Evolutionary conservation across 2,329 filamentous ascomycete genomes (phyloP).

Genomic region (Rhynchosporium secalis): DNA sequence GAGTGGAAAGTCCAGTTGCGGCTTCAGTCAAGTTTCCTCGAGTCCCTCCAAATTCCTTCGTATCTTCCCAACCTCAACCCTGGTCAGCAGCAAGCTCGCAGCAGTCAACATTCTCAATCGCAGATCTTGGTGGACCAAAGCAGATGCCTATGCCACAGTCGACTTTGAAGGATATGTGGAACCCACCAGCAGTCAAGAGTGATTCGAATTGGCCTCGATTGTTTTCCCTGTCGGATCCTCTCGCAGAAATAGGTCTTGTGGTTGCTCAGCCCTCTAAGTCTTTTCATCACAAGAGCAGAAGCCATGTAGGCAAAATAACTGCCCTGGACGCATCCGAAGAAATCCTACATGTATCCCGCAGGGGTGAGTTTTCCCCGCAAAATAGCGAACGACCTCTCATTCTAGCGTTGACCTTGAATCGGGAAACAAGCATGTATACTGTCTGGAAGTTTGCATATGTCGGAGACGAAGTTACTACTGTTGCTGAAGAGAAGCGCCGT

Average conservation of each 20-base stretch:
- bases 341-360: constrained; percentile 76
- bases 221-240: constrained; percentile 81
- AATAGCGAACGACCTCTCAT: constrained; percentile 55
- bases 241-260: constrained; percentile 82
- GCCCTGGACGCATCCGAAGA: constrained; percentile 78
- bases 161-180: constrained; percentile 60
- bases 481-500: constrained; percentile 41
- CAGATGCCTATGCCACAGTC: constrained; percentile 53
- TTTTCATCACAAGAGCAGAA: constrained; percentile 44
- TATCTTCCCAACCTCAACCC: constrained; percentile 64
- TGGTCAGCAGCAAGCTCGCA: constrained; percentile 50
- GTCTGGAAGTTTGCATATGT: constrained; percentile 84
- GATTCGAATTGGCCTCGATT: constrained; percentile 70
- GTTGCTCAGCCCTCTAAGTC: constrained; percentile 56
- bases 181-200: constrained; percentile 51
- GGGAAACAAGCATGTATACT: constrained; percentile 73
- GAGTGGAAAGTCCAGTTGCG: constrained; percentile 50
- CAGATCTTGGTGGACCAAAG: constrained; percentile 57
- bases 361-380: constrained; percentile 51
- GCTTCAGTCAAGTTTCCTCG: constrained; percentile 57
- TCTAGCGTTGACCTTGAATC: constrained; percentile 79
- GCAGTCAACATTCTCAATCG: constrained; percentile 55
- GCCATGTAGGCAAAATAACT: constrained; percentile 45
- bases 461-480: constrained; percentile 59
- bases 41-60: constrained; percentile 81